A percentile compares a stretch with the other conserved stretches of the same genome.
Conservation (phyloP, 805 yeast species). For the Helenozyma rhizophorensis region DNA sequence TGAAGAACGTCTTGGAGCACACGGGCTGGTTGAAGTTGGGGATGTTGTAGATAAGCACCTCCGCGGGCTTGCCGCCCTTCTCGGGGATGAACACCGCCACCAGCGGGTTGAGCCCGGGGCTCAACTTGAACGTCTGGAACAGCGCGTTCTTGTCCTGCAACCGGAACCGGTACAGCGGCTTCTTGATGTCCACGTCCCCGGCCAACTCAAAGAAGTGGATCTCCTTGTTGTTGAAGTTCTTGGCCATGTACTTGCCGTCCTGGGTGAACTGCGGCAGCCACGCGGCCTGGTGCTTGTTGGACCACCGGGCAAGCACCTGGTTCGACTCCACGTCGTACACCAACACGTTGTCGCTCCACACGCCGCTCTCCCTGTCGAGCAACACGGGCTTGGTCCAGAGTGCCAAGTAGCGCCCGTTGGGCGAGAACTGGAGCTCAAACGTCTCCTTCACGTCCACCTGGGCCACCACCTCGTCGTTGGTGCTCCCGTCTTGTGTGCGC, state of each 20-base stretch:
- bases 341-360: conserved; percentile 74
- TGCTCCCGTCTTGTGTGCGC: conserved; percentile 42
- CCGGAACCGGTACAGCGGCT: conserved; percentile 56
- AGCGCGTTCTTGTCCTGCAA: conserved; percentile 48
- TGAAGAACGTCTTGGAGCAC: conserved; percentile 84
- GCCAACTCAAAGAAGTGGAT: conserved; percentile 63
- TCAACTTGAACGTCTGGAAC: conserved; percentile 55
- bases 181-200: conserved; percentile 27
- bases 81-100: conserved; percentile 91
- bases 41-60: conserved; percentile 75
- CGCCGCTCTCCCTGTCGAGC: conserved; percentile 60
- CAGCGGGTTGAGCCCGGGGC: conserved; percentile 88
- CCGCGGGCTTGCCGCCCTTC: conserved; percentile 82
- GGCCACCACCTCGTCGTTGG: conserved; percentile 40
- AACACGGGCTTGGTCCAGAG: conserved; percentile 88
- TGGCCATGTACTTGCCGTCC: conserved; percentile 71
- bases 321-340: conserved; percentile 54
- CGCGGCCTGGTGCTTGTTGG: conserved; percentile 78
- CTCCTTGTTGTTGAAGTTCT: conserved; percentile 52
- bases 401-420: conserved; percentile 73
- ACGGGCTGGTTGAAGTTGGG: conserved; percentile 75
- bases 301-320: conserved; percentile 54
- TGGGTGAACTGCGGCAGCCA: conserved; percentile 91
- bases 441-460: conserved; percentile 59
- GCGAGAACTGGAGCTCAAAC: conserved; percentile 84